These are phyloP conservation scores for Neurospora terricola DNA, from an alignment of 495 filamentous ascomycete genomes.

Conservation along the genomic window DNA sequence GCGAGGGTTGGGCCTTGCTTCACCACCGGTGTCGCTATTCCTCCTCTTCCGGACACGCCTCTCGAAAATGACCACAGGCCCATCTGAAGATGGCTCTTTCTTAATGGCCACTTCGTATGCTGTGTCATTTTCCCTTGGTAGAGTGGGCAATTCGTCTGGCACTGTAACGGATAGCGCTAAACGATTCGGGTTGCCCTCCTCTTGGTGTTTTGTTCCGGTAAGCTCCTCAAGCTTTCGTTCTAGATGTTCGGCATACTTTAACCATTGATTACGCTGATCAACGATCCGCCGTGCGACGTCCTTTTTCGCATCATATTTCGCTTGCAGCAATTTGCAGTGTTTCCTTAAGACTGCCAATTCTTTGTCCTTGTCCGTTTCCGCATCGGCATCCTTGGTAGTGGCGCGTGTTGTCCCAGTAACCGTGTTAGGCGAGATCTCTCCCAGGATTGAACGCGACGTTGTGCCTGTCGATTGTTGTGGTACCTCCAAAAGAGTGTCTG, in stretches of 20 bases:
- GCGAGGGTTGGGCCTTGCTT: slow-evolving; percentile 1
- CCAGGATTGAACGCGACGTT: slow-evolving; percentile 6
- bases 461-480: neutral
- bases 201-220: neutral
- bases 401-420: neutral
- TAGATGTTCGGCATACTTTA: slow-evolving; percentile 16
- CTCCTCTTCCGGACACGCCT: slow-evolving; percentile 34
- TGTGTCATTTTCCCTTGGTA: slow-evolving; percentile 1
- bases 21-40: slow-evolving; percentile 8
- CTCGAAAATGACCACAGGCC: slow-evolving; percentile 32
- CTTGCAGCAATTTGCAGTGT: slow-evolving; percentile 14
- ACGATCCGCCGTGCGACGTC: slow-evolving; percentile 2
- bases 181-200: neutral
- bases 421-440: slow-evolving; percentile 13
- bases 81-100: slow-evolving; percentile 35
- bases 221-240: slow-evolving; percentile 3
- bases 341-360: slow-evolving; percentile 20
- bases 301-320: slow-evolving; percentile 10
- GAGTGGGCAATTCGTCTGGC: slow-evolving; percentile 18
- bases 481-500: neutral
- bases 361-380: slow-evolving; percentile 5
- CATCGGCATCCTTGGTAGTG: neutral
- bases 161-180: neutral
- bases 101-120: slow-evolving; percentile 21
- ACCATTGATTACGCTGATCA: slow-evolving; percentile 17